phyloP scores from a whole-genome alignment of 331 rosid genomes.

The Malus hybrid region DNA sequence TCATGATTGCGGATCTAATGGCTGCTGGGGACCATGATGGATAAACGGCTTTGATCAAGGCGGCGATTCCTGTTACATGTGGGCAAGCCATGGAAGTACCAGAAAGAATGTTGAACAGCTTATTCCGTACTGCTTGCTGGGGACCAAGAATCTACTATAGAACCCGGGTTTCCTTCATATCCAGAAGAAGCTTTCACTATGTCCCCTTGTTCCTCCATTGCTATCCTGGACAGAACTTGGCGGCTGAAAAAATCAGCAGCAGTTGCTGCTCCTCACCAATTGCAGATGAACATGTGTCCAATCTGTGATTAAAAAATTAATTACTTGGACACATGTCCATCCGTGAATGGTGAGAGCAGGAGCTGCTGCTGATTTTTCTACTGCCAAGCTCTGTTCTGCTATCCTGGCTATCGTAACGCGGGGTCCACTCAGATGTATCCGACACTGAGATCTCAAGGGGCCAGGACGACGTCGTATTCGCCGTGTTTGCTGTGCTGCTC shows the following conservation, averaged over 20 bases:
- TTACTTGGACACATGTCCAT: no score
- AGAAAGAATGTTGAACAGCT: constrained; percentile 51
- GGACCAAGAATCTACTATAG: constrained; percentile 86
- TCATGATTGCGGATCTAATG: constrained; percentile 77
- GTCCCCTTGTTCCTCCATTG: background rate
- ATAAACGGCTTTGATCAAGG: constrained; percentile 62
- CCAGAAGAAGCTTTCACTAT: constrained; percentile 41
- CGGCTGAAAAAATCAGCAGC: no score
- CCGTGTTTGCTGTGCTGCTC: background rate
- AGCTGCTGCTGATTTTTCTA: no score
- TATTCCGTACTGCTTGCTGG: constrained; percentile 39
- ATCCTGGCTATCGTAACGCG: background rate
- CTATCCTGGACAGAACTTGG: background rate
- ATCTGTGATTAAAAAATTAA: no score
- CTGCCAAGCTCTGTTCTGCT: no score
- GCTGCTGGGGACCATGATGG: constrained; percentile 77
- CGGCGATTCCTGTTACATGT: constrained; percentile 70
- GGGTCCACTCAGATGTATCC: constrained; percentile 2
- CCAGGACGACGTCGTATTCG: constrained; percentile 1
- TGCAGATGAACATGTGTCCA: no score
- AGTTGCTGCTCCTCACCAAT: no score
- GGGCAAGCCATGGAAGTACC: constrained; percentile 91
- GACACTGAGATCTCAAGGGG: background rate
- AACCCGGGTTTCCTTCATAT: constrained; percentile 52
- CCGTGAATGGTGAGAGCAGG: no score